Base-by-base conservation (phyloP, 148 eudicot species). In the Chenopodium formosanum region DNA sequence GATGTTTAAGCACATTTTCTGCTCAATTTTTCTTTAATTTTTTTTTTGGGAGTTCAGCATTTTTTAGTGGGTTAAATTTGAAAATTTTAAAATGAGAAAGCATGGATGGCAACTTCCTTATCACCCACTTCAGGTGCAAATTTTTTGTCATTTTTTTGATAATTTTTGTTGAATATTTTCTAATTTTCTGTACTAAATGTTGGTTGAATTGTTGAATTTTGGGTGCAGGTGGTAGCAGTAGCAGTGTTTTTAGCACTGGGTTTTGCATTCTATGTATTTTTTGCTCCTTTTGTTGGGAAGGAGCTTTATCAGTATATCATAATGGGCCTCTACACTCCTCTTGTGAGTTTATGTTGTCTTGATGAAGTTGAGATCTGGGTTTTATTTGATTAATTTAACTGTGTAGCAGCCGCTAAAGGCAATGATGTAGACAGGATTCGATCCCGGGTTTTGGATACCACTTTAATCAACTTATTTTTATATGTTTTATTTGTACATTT, bases 61-160 rank as follows among this genome's bases (percentile, higher is more conserved):
- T 84, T 23, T 77, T 40, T 40, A 6, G 44, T 40, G 44, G 19
- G 73, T 74, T 37, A 25, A 9, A 67, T 40, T 40, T 40, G 0
- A 4, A 40, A 40, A 0, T 40, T 40, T 5, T 40, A 84, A 79
- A 79, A 95, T 95, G 98, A 95, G 97, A 85, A 95, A 92, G 86
- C 94, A 95, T 88, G 98, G 98, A 82, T 95, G 98, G 98, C 91
- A 93, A 85, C 97, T 93, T 77, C 98, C 98, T 70, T 91, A 92
- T 74, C 98, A 95, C 82, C 98, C 98, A 75, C 94, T 95, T 76
- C 97, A 95, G 94, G 98, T 93, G 66, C 69, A 74, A 73, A 48
- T 47, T 48, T 48, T 65, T 66, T 58, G 25, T 34, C 23, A 63
- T 25, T 63, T 64, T 32, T 68, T 20, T 22, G 46, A 34, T 11